phyloP scores from a whole-genome alignment of 1,284 basidiomycete genomes.

The Trichosporon sp. region DNA sequence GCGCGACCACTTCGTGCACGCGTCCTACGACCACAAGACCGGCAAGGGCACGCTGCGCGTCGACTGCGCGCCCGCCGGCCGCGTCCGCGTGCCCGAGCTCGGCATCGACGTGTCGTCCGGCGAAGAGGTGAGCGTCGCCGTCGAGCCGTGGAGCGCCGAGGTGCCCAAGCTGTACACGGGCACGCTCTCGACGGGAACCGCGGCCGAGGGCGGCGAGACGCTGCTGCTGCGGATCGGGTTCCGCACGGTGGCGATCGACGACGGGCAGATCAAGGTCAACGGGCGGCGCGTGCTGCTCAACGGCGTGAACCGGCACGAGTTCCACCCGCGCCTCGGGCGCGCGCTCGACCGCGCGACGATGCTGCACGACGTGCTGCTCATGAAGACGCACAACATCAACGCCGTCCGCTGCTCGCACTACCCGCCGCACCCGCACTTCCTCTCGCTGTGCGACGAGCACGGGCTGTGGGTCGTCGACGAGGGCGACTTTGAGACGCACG shows the following conservation, averaged over 20 bases:
- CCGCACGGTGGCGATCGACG: conserved; percentile 22
- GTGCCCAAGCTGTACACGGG: conserved; percentile 22
- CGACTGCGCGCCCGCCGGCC: conserved; percentile 19
- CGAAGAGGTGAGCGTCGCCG: conserved; percentile 9
- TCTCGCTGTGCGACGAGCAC: conserved; percentile 27
- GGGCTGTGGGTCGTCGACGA: conserved; percentile 34
- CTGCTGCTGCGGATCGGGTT: conserved; percentile 25
- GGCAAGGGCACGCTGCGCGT: conserved; percentile 22
- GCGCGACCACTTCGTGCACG: conserved; percentile 26
- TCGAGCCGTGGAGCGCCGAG: conserved; percentile 28
- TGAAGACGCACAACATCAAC: conserved; percentile 32
- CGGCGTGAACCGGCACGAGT: conserved; percentile 30
- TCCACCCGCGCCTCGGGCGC: conserved; percentile 22
- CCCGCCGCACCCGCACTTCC: conserved; percentile 26
- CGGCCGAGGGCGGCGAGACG: conserved; percentile 13
- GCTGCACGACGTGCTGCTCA: conserved; percentile 24
- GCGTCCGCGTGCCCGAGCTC: conserved; percentile 24
- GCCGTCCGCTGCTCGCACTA: conserved; percentile 27
- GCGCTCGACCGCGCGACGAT: conserved; percentile 19
- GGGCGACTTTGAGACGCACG: conserved; percentile 30
- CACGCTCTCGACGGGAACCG: conserved; percentile 3
- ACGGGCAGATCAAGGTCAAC: conserved; percentile 26
- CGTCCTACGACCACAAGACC: conserved; percentile 19
- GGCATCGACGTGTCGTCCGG: conserved; percentile 21
- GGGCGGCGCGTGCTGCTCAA: conserved; percentile 23